Evolutionary conservation across 2,329 filamentous ascomycete species (phyloP).

Genomic region (Aureobasidium vineae): DNA sequence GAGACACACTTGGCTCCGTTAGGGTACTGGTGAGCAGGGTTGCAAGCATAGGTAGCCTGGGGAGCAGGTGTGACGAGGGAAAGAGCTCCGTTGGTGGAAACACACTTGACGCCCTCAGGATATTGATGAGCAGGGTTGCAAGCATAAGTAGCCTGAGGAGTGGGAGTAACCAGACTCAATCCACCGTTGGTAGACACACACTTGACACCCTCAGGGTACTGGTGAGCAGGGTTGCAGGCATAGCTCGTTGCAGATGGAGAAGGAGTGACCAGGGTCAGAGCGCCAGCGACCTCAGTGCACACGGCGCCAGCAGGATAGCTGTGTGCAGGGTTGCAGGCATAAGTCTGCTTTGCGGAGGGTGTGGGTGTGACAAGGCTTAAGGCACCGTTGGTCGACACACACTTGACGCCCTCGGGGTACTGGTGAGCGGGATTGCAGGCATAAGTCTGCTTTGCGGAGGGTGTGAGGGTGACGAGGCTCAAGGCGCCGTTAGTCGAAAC

Average conservation of each 20-base stretch:
- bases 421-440: slow-evolving; percentile 18
- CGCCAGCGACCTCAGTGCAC: neutral
- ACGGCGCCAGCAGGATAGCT: slow-evolving; percentile 4
- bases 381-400: neutral
- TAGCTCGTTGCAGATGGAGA: neutral
- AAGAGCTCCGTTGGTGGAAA: neutral
- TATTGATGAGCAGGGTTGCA: slow-evolving; percentile 12
- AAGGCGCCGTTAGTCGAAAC: neutral
- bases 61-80: slow-evolving; percentile 1
- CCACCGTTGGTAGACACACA: slow-evolving; percentile 17
- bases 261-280: slow-evolving; percentile 21
- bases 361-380: slow-evolving; percentile 15
- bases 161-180: slow-evolving; percentile 8
- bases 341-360: neutral
- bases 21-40: slow-evolving; percentile 11
- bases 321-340: slow-evolving; percentile 21
- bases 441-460: neutral
- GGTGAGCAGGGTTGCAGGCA: slow-evolving; percentile 21
- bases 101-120: neutral
- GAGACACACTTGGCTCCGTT: neutral
- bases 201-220: neutral
- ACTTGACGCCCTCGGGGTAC: neutral
- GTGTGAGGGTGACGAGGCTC: slow-evolving; percentile 9
- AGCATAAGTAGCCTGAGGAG: slow-evolving; percentile 11
- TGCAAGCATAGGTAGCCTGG: slow-evolving; percentile 7